These are phyloP conservation scores for Rosellinia necatrix DNA, from an alignment of 2,329 filamentous ascomycete species.

Conservation along the genomic window DNA sequence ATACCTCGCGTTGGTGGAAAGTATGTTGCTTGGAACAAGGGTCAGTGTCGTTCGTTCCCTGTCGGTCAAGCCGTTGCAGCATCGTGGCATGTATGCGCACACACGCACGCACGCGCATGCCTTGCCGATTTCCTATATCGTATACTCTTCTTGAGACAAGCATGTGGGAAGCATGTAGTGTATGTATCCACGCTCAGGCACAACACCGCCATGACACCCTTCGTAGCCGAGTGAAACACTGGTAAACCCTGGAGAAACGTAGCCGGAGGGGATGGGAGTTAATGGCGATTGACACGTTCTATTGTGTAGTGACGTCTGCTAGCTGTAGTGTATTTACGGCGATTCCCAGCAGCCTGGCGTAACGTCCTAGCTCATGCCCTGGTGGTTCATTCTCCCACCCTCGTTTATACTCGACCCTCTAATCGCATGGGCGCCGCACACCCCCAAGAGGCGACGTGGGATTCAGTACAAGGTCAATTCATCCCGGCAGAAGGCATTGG, in stretches of 20 bases:
- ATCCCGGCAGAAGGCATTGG: conserved; percentile 10
- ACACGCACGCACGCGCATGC: conserved; percentile 8
- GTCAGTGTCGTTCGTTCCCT: conserved; percentile 10
- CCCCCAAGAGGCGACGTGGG: conserved; percentile 21
- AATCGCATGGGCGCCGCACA: conserved; percentile 21
- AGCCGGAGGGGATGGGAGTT: conserved; percentile 28
- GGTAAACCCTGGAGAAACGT: conserved; percentile 2
- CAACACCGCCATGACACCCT: conserved; percentile 15
- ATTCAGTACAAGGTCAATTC: conserved; percentile 26
- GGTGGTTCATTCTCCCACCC: neutral
- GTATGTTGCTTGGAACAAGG: conserved; percentile 10
- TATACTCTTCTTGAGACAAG: conserved; percentile 23
- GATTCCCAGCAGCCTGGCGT: conserved; percentile 30
- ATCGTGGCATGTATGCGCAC: no score
- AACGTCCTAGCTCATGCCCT: conserved; percentile 24
- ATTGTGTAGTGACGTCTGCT: conserved; percentile 25
- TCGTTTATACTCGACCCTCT: conserved; percentile 23
- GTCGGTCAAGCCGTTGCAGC: conserved; percentile 17
- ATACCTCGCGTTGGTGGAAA: conserved; percentile 7
- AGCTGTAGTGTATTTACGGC: conserved; percentile 17
- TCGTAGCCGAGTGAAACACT: conserved; percentile 27
- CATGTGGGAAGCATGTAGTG: conserved; percentile 25
- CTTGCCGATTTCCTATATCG: conserved; percentile 23
- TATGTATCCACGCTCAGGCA: conserved; percentile 19
- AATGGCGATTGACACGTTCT: conserved; percentile 20